These are phyloP conservation scores for Diplocarpon mali DNA, from an alignment of 2,329 filamentous ascomycete genomes.

Conservation along the genomic window DNA sequence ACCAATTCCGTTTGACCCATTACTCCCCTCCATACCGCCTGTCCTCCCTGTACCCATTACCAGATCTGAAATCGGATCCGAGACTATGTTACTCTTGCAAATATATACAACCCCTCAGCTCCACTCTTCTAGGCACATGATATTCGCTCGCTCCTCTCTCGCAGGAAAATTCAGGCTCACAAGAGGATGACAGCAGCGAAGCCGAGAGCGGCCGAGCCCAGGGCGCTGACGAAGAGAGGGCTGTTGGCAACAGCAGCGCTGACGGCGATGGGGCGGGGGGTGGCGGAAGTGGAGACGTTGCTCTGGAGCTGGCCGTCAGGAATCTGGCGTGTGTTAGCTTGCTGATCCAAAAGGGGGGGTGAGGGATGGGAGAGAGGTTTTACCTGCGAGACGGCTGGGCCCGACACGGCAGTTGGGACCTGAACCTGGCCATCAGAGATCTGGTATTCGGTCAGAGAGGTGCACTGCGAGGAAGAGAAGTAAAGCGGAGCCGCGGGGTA, in stretches of 20 bases:
- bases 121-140: no score
- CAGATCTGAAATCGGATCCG: no score
- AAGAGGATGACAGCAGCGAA: slow-evolving; percentile 8
- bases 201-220: slow-evolving; percentile 5
- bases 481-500: neutral
- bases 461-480: neutral
- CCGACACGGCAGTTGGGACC: slow-evolving; percentile 6
- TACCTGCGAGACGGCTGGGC: slow-evolving; percentile 16
- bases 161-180: neutral
- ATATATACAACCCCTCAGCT: no score
- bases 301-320: slow-evolving; percentile 37
- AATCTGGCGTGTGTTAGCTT: neutral
- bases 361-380: neutral
- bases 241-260: slow-evolving; percentile 3
- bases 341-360: neutral
- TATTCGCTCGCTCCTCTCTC: no score
- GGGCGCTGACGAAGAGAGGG: slow-evolving; percentile 1
- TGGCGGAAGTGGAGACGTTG: slow-evolving; percentile 30
- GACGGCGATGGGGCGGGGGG: neutral
- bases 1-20: no score
- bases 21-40: no score
- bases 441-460: slow-evolving; percentile 28
- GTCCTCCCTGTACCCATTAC: no score
- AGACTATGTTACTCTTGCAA: no score
- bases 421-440: slow-evolving; percentile 28